These are phyloP conservation scores for Candida coquimbonensis DNA, from an alignment of 805 yeast genomes.

Conservation along the genomic window DNA sequence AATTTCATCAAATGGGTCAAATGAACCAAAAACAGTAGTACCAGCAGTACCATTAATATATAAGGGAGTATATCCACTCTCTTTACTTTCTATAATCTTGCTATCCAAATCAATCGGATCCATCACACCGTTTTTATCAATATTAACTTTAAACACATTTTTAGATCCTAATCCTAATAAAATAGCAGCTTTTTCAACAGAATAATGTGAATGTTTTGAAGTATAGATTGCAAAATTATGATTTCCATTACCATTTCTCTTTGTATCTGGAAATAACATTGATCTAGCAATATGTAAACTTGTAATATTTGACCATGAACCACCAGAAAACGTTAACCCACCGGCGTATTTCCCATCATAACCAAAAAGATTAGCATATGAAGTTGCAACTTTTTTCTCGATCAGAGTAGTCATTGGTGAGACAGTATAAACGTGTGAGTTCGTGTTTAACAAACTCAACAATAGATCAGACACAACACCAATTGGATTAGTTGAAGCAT, in stretches of 20 bases:
- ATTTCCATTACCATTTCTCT: slow-evolving; percentile 45
- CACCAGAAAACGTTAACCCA: slow-evolving; percentile 82
- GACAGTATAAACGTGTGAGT: slow-evolving; percentile 80
- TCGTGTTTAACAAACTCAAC: slow-evolving; percentile 66
- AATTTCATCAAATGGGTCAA: slow-evolving; percentile 58
- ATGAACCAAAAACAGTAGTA: slow-evolving; percentile 82
- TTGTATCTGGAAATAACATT: slow-evolving; percentile 61
- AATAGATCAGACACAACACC: slow-evolving; percentile 71
- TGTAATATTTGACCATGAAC: slow-evolving; percentile 81
- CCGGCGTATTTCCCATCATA: slow-evolving; percentile 53
- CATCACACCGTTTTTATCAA: slow-evolving; percentile 52
- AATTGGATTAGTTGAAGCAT: slow-evolving; percentile 80
- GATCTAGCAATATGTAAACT: slow-evolving; percentile 73
- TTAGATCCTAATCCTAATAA: slow-evolving; percentile 63
- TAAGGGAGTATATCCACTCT: slow-evolving; percentile 61
- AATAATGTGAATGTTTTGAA: slow-evolving; percentile 68
- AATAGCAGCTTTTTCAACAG: slow-evolving; percentile 77
- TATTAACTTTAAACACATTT: slow-evolving; percentile 56
- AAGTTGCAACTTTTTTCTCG: slow-evolving; percentile 59
- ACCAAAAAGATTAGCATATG: slow-evolving; percentile 64
- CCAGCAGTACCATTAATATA: slow-evolving; percentile 84
- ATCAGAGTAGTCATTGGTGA: slow-evolving; percentile 74
- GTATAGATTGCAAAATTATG: slow-evolving; percentile 64
- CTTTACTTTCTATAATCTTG: slow-evolving; percentile 35
- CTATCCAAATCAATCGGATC: slow-evolving; percentile 38